These are phyloP conservation scores for Cercospora sojina DNA, from an alignment of 2,329 filamentous ascomycete genomes.

Conservation along the genomic window DNA sequence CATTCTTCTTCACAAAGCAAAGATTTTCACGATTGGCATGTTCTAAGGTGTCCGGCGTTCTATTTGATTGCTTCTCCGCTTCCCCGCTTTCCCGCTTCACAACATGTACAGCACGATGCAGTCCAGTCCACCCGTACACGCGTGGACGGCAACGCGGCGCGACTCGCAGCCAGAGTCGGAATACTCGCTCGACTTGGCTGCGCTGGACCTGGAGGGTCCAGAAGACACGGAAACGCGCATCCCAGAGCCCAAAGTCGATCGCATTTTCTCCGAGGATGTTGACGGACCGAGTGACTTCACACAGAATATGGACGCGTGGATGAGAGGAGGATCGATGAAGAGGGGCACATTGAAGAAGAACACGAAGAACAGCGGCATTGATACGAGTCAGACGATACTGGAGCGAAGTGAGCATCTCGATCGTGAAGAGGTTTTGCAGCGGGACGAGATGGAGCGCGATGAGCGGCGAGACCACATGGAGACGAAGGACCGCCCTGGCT, in stretches of 20 bases:
- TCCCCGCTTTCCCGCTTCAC: not conserved
- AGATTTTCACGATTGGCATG: not conserved
- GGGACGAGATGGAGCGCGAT: not conserved
- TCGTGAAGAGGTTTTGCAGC: not conserved
- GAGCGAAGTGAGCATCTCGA: slow-evolving; percentile 7
- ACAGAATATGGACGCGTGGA: slow-evolving; percentile 39
- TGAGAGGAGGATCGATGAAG: slow-evolving; percentile 10
- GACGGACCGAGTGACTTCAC: slow-evolving; percentile 43
- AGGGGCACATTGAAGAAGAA: slow-evolving; percentile 7
- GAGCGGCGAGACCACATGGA: slow-evolving; percentile 6
- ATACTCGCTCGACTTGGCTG: slow-evolving; percentile 38
- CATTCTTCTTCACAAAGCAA: not conserved
- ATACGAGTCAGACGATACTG: slow-evolving; percentile 8
- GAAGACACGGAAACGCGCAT: slow-evolving; percentile 30
- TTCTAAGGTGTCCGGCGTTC: slow-evolving; percentile 2
- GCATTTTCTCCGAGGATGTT: slow-evolving; percentile 39
- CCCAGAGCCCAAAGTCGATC: slow-evolving; percentile 31
- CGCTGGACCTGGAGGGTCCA: slow-evolving; percentile 31
- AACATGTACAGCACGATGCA: slow-evolving; percentile 27
- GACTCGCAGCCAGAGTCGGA: slow-evolving; percentile 30
- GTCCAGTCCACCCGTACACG: slow-evolving; percentile 34
- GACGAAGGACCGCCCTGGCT: not conserved
- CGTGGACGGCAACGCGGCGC: slow-evolving; percentile 25
- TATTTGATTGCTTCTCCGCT: not conserved
- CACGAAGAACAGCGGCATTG: not conserved